phyloP scores from a whole-genome alignment of 148 eudicot genomes.

The Agrostemma githago region DNA sequence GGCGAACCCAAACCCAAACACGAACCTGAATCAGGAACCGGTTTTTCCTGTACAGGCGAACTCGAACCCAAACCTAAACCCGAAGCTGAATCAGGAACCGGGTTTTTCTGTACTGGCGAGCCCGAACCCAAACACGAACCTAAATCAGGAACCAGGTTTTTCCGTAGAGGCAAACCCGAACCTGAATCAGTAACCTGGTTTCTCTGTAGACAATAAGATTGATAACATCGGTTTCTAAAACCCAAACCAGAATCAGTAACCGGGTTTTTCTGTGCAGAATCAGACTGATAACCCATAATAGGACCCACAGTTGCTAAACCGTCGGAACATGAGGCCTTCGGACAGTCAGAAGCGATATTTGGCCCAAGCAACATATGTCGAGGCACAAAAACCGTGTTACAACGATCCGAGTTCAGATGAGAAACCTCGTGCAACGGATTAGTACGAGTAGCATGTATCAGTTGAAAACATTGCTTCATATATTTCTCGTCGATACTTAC shows the following conservation, averaged over 20 bases:
- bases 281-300: constrained; percentile 32
- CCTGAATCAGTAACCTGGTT: constrained; percentile 30
- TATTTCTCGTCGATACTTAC: constrained; percentile 29
- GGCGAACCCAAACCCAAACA: constrained; percentile 33
- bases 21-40: constrained; percentile 23
- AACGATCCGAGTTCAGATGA: constrained; percentile 12
- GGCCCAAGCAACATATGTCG: constrained; percentile 1
- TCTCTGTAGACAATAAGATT: constrained; percentile 23
- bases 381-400: constrained; percentile 12
- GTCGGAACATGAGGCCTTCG: constrained; percentile 20
- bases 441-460: constrained; percentile 10
- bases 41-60: constrained; percentile 31
- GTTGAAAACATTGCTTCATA: constrained; percentile 27
- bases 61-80: too few species aligned
- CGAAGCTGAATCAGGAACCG: constrained; percentile 23
- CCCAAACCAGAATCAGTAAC: constrained; percentile 21
- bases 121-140: constrained; percentile 25
- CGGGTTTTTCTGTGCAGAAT: constrained; percentile 34
- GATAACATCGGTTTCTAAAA: not conserved
- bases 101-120: constrained; percentile 35
- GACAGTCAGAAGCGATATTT: constrained; percentile 23
- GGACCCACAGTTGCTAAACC: constrained; percentile 45
- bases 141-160: constrained; percentile 30
- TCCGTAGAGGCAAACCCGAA: constrained; percentile 21
- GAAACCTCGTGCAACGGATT: constrained; percentile 18